Base-by-base conservation (phyloP, 148 eudicot species). In the Salicornia ramosissima region DNA sequence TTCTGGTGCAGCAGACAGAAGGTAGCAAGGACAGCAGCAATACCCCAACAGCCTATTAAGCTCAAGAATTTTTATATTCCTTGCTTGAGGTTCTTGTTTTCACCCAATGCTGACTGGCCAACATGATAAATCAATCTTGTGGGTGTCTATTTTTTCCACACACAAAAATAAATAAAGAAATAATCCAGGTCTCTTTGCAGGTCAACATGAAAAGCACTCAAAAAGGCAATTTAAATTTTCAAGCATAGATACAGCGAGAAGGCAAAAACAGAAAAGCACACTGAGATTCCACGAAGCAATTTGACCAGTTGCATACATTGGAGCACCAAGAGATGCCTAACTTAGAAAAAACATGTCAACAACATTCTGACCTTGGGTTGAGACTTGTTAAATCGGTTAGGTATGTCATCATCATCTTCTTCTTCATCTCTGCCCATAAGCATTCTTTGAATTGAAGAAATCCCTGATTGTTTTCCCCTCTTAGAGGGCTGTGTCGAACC, bases 391-490 rank as follows among this genome's bases (percentile, higher is more conserved):
- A 70, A 66, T 74, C 80, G 84, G 65, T 52, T 83, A 63, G 79
- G 64, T 47, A 67, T 71, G 76, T 83, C 85, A 26, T 86, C 89
- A 5, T 86, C 94, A 0, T 87, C 90, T 2, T 86, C 88, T 0
- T 87, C 86, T 11, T 80, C 83, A 49, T 87, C 86, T 64, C 69
- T 87, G 28, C 82, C 82, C 76, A 74, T 63, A 25, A 90, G 82
- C 88, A 88, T 76, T 60, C 78, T 85, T 36, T 82, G 90, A 53
- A 90, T 60, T 30, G 97, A 86, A 63, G 87, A 71, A 77, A 51
- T 87, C 40, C 78, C 96, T 67, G 93, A 65, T 71, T 81, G 86
- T 76, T 83, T 87, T 46, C 99, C 99, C 78, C 97, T 87, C 80
- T 94, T 94, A 64, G 96, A 78, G 50, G 84, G 72, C 74, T 88